Base-by-base conservation (phyloP, 305 asterid genomes). In the Solanum chacoense region DNA sequence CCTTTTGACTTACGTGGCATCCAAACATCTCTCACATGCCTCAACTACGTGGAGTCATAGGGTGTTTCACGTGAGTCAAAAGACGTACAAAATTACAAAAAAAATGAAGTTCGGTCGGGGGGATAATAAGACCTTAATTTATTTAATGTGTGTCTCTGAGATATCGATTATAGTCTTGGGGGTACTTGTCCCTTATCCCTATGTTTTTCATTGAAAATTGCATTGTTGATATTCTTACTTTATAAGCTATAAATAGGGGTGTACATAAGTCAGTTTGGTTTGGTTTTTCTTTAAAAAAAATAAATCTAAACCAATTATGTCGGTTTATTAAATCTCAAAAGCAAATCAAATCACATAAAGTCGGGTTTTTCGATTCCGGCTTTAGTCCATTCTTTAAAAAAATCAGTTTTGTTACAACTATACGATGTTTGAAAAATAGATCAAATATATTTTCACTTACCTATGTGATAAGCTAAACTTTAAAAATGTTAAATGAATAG, bases 351-450 rank as follows among this genome's bases (percentile, higher is more conserved):
- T 0, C 22, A 45, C 22, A 14, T 45, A 45, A 45, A 14, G 1
- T 45, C 0, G 3, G 8, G 3, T 0, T 13, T 45, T 45, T 13
- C 1, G 0, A 2, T 14, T 14, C 2, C 22, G 59, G 0, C 59
- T 14, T 45, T 45, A 45, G 59, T 14, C 8, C 0, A 22, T 45
- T 45, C 59, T 2, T 45, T 45, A 45, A 14, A 45, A 5, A 42
- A 42, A 12, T 12, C 6, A 12, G 0, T 16, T 50, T 50, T 16
- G 1, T 50, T 14, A 50, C n/a, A 50, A 50, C 65, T 13, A 6
- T 50, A 50, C n/a, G 9, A 3, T 6, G 9, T 6, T 50, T 6
- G 9, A 50, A 50, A 50, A 50, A 16, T 16, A 50, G 22, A 50
- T 50, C 65, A 50, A 50, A 50, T 50, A 50, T 50, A 50, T 50